A percentile compares a stretch with the other conserved stretches of the same genome.
These are phyloP conservation scores for Alloascoidea hylecoeti DNA, from an alignment of 805 yeast species.

Conservation along the genomic window DNA sequence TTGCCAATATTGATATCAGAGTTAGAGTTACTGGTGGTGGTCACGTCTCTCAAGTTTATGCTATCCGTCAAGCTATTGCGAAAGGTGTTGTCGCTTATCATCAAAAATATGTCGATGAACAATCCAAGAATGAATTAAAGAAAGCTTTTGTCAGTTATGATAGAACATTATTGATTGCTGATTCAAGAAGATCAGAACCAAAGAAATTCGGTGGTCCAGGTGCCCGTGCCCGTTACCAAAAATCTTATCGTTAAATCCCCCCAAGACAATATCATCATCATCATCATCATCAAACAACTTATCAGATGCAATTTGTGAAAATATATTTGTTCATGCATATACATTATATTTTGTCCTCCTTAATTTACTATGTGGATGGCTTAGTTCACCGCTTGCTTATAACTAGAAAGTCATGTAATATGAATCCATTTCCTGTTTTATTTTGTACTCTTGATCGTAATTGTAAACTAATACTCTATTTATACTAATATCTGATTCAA, in stretches of 20 bases:
- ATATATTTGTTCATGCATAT: too few species aligned
- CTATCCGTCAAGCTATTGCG: slow-evolving; percentile 99
- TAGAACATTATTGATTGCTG: slow-evolving; percentile 99
- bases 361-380: too few species aligned
- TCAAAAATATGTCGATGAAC: slow-evolving; percentile 99
- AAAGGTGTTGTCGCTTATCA: slow-evolving; percentile 99
- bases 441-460: too few species aligned
- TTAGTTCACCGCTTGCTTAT: too few species aligned
- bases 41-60: slow-evolving; percentile 99
- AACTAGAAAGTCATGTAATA: too few species aligned
- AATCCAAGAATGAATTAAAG: slow-evolving; percentile 98
- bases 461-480: too few species aligned
- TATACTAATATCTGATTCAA: too few species aligned
- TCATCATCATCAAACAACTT: too few species aligned
- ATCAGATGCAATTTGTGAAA: too few species aligned
- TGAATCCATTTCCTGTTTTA: too few species aligned
- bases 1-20: slow-evolving; percentile 96
- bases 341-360: too few species aligned
- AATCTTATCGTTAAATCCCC: slow-evolving; percentile 99
- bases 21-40: slow-evolving; percentile 99
- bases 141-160: slow-evolving; percentile 94
- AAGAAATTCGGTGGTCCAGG: slow-evolving; percentile 99
- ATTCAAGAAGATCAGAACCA: slow-evolving; percentile 99
- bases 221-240: slow-evolving; percentile 99
- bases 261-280: too few species aligned